Conservation (phyloP, 1,284 basidiomycete genomes). For the Puccinia triticina region DNA sequence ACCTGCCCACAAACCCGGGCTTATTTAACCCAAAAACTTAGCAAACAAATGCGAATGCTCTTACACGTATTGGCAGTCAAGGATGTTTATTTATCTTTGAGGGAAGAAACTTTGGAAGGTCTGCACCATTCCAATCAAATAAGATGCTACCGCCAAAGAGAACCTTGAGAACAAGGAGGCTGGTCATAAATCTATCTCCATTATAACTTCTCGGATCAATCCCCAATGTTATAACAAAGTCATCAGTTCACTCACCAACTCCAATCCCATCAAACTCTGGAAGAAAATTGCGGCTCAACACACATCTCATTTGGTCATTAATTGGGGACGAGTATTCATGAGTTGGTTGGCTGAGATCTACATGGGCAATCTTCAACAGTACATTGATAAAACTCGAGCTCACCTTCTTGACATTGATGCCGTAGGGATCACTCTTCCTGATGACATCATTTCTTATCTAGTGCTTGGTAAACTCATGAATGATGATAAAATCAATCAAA, state of each 20-base stretch:
- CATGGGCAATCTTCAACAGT: background rate
- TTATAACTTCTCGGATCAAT: background rate
- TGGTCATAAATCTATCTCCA: background rate
- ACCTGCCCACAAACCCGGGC: too few species aligned
- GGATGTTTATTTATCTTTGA: background rate
- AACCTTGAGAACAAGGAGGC: background rate
- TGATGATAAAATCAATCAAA: background rate
- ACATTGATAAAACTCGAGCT: background rate
- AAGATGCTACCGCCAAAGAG: background rate
- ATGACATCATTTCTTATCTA: background rate
- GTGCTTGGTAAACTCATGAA: background rate
- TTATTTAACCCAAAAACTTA: too few species aligned
- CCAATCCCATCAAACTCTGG: background rate
- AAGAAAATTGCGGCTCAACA: constrained; percentile 8
- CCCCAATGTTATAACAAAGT: background rate
- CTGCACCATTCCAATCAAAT: background rate
- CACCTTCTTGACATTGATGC: background rate
- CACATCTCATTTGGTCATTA: background rate
- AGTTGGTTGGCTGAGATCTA: background rate
- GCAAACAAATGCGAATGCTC: too few species aligned
- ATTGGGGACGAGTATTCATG: background rate
- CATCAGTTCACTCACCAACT: background rate
- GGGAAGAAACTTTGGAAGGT: background rate
- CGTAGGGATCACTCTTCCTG: background rate
- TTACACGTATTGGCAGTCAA: background rate